phyloP scores from a whole-genome alignment of 1,139 yeast species.

The Blastobotrys niveus region DNA sequence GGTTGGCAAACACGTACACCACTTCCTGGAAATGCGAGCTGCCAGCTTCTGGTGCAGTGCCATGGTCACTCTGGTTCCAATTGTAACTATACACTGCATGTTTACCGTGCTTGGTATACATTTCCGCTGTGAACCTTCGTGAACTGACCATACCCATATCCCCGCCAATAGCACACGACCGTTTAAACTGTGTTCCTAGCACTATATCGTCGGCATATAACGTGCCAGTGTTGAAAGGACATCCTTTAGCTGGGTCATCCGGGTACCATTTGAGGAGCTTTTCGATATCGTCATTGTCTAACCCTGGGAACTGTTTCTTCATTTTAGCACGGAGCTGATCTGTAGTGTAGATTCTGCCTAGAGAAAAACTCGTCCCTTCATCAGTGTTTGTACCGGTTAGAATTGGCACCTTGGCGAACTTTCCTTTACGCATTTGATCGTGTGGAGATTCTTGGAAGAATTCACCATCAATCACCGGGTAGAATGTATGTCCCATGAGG shows the following conservation, averaged over 20 bases:
- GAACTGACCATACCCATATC: constrained; percentile 21
- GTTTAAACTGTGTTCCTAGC: constrained; percentile 14
- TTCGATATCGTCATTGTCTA: neutral
- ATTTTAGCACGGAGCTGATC: no score
- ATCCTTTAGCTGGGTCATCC: constrained; percentile 17
- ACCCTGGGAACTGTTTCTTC: constrained; percentile 8
- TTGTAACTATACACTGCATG: constrained; percentile 22
- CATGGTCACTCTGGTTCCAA: constrained; percentile 20
- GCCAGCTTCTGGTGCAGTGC: constrained; percentile 3
- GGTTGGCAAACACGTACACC: constrained; percentile 25
- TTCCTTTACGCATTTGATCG: constrained; percentile 15
- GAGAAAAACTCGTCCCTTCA: constrained; percentile 22
- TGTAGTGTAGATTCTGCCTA: constrained; percentile 15
- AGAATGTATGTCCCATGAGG: no score
- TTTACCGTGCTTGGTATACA: neutral
- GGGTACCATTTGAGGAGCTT: constrained; percentile 19
- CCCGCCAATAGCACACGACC: constrained; percentile 17
- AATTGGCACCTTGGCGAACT: constrained; percentile 21
- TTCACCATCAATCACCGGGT: constrained; percentile 19
- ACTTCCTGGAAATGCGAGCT: constrained; percentile 26
- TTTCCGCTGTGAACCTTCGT: constrained; percentile 16
- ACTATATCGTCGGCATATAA: neutral
- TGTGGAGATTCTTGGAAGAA: constrained; percentile 14
- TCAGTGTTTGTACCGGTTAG: constrained; percentile 23
- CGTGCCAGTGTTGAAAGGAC: constrained; percentile 22